Evolutionary conservation across 2,329 filamentous ascomycete species (phyloP).

Genomic region (Fusarium sp.): DNA sequence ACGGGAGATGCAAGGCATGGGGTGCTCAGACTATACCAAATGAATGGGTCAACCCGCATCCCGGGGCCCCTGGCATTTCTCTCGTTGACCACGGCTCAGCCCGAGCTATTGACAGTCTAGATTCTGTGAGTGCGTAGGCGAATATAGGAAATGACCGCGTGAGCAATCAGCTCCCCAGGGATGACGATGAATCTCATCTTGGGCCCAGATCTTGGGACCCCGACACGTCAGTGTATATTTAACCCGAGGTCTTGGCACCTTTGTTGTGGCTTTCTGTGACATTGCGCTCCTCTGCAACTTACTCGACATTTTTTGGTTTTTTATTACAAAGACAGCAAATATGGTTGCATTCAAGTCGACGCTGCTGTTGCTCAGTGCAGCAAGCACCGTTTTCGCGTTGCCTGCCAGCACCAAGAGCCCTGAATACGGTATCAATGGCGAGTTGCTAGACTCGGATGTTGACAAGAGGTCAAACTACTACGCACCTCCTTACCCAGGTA

Average conservation of each 20-base stretch:
- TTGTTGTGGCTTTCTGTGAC: neutral
- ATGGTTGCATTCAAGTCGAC: neutral
- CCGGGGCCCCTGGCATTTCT: neutral
- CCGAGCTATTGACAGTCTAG: neutral
- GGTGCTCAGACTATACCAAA: neutral
- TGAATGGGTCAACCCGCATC: neutral
- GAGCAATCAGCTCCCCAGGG: neutral
- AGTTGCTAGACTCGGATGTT: neutral
- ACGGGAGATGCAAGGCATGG: neutral
- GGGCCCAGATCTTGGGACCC: neutral
- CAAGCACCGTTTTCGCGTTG: neutral
- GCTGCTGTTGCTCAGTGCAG: neutral
- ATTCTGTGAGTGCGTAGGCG: neutral
- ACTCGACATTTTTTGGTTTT: neutral
- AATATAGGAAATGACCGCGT: neutral
- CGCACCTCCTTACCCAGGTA: neutral
- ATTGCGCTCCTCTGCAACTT: neutral
- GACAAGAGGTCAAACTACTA: neutral
- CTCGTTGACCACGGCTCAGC: neutral
- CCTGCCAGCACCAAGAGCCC: neutral
- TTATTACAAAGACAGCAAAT: neutral
- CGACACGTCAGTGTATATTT: neutral
- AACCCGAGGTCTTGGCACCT: neutral
- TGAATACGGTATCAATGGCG: neutral
- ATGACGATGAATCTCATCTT: neutral